Base-by-base conservation (phyloP, 2,329 filamentous ascomycete species). In the Zalaria sp. region DNA sequence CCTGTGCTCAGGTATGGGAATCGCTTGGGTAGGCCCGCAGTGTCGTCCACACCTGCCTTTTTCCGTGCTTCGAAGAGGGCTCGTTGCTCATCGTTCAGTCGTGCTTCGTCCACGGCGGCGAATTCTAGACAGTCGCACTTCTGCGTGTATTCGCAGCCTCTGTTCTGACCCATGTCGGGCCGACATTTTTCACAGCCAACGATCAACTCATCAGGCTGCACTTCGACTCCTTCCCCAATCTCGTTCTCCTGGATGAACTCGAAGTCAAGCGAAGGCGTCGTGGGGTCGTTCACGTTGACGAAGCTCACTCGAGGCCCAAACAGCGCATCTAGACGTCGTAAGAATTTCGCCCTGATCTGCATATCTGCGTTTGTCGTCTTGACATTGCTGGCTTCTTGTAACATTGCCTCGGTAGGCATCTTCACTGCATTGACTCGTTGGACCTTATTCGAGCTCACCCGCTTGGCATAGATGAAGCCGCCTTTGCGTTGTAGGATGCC, bases 91-190 rank as follows among this genome's bases (percentile, higher is more conserved):
- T 53, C 51, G 1, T 49, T 46, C 0, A 68, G 50, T 2, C 57
- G 51, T 1, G 57, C 50, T 4, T 65, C 60, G 34, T 68, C 60
- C 0, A 74, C 63, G 0, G 65, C 69, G 6, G 78, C 73, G 25
- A 74, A 78, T n/a, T 73, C 69, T 0, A 87, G 68, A 48, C 84
- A 91, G 6, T 71, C 66, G 54, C 85, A 93, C 25, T 62, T 66
- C 32, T 58, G 56, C 0, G 65, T 67, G 50, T 78, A 83, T 54
- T 82, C 77, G 54, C 84, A 88, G 0, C 69, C 66, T 18, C 66
- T 61, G 38, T 54, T 46, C 0, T 58, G 56, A 3, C 76, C 71
- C 51, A 72, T 68, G 39, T 75, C 68, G 2, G 72, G 62, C 1
- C 53, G 58, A 53, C 85, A 93, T 37, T 72, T 62, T 3, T 46